Conservation (phyloP, 176 grass and related monocot genomes). For the Elymus sibiricus region DNA sequence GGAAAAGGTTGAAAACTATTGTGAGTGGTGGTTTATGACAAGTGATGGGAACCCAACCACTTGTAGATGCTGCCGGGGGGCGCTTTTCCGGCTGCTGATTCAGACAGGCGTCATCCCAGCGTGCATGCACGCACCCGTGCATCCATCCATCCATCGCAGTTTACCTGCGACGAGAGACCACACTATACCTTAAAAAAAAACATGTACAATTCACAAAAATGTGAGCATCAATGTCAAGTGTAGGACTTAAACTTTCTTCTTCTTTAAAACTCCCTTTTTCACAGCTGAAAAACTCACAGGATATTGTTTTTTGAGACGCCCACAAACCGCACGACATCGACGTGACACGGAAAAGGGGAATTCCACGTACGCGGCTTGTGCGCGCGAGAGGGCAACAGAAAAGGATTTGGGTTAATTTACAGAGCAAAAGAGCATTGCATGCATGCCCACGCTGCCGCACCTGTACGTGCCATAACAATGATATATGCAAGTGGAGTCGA, state of each 20-base stretch:
- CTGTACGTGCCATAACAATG: neutral
- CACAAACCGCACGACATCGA: neutral
- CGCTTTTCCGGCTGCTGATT: constrained; percentile 44
- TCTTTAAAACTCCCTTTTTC: too few species aligned
- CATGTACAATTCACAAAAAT: too few species aligned
- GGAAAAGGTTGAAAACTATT: too few species aligned
- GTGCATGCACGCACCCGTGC: too few species aligned
- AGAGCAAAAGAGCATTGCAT: neutral
- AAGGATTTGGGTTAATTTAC: neutral
- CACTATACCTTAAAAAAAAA: too few species aligned
- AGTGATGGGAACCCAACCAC: constrained; percentile 17
- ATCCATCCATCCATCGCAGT: too few species aligned
- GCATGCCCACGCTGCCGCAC: neutral
- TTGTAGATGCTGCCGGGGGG: neutral
- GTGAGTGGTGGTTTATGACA: neutral
- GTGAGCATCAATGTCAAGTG: too few species aligned
- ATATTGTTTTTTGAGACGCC: neutral
- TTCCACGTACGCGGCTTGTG: neutral
- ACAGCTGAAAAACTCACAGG: neutral
- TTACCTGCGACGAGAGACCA: too few species aligned
- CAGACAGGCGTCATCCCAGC: constrained; percentile 31
- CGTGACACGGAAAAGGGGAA: constrained; percentile 8
- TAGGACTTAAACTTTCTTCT: neutral
- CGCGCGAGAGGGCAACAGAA: neutral
- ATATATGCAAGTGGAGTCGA: too few species aligned